Conservation (phyloP, 768 basidiomycete genomes). For the Gyrodon lividus region DNA sequence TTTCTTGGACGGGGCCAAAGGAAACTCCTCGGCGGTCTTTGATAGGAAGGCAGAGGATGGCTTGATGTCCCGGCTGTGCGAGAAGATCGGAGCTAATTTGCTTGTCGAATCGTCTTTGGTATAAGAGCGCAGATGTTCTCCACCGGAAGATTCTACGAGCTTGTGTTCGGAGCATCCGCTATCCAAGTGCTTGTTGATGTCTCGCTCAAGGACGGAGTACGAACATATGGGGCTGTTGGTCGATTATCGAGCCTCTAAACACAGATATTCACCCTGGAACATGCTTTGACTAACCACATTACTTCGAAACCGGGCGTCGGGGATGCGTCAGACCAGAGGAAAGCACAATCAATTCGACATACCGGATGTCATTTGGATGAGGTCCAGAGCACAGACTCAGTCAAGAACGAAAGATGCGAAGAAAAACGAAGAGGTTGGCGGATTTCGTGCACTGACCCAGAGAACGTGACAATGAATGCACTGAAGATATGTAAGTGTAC, state of each 20-base stretch:
- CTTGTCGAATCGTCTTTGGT: conserved; percentile 16
- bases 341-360: not conserved
- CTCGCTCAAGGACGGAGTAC: conserved; percentile 35
- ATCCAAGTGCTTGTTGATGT: conserved; percentile 56
- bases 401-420: not conserved
- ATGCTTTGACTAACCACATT: conserved; percentile 24
- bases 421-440: not conserved
- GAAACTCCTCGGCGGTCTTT: conserved; percentile 8
- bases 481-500: too few species aligned
- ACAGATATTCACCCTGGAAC: not conserved
- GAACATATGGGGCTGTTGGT: conserved; percentile 50
- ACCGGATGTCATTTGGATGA: conserved; percentile 16
- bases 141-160: conserved; percentile 6
- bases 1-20: conserved; percentile 29
- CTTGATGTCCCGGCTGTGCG: conserved; percentile 17
- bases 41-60: conserved; percentile 8
- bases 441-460: not conserved
- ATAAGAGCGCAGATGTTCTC: not conserved
- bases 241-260: not conserved
- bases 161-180: conserved; percentile 37
- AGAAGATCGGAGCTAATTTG: conserved; percentile 45
- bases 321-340: not conserved
- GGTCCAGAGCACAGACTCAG: not conserved
- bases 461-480: too few species aligned
- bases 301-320: conserved; percentile 12